phyloP scores from a whole-genome alignment of 495 filamentous ascomycete genomes.

The Lepraria neglecta region DNA sequence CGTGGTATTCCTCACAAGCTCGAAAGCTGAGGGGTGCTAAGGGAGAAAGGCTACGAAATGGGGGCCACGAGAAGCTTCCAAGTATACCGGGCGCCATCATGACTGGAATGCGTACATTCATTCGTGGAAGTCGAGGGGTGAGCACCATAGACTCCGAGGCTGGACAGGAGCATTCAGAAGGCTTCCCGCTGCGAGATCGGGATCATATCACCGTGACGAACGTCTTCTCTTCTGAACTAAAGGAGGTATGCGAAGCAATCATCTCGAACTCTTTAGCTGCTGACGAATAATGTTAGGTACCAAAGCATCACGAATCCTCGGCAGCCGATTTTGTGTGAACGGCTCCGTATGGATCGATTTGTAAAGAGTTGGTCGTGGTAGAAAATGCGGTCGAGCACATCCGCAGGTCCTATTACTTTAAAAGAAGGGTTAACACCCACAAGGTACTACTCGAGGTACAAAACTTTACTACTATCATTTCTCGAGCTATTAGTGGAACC shows the following conservation, averaged over 20 bases:
- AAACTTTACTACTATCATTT: not conserved
- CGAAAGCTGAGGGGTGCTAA: not conserved
- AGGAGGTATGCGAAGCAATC: not conserved
- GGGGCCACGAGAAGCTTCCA: conserved; percentile 1
- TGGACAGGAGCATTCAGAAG: conserved; percentile 1
- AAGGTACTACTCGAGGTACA: not conserved
- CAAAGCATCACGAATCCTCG: conserved; percentile 1
- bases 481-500: not conserved
- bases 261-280: not conserved
- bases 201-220: not conserved
- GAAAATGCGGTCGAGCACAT: not conserved
- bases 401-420: not conserved
- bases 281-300: not conserved
- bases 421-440: not conserved
- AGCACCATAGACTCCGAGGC: not conserved
- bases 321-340: not conserved
- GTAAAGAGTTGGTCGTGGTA: not conserved
- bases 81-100: conserved; percentile 8
- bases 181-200: not conserved
- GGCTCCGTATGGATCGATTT: not conserved
- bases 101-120: conserved; percentile 15
- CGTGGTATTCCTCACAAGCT: conserved; percentile 4
- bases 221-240: not conserved
- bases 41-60: not conserved
- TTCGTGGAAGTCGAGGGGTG: conserved; percentile 1